Evolutionary conservation across 2,329 filamentous ascomycete genomes (phyloP).

Genomic region (Scedosporium dehoogii): DNA sequence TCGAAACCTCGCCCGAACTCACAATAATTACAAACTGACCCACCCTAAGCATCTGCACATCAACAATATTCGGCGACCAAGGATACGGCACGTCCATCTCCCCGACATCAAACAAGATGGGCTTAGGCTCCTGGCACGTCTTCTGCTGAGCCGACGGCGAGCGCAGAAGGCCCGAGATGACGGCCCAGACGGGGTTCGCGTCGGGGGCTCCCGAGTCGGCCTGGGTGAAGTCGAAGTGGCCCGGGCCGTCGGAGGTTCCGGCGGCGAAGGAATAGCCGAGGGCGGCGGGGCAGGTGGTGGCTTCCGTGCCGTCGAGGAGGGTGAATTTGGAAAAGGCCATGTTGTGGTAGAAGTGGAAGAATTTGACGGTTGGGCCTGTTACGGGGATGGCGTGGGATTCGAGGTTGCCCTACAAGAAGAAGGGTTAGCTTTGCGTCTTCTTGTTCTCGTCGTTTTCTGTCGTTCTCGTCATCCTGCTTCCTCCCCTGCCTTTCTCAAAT

Average conservation of each 20-base stretch:
- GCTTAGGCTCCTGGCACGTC: slow-evolving; percentile 70
- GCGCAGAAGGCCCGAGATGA: slow-evolving; percentile 62
- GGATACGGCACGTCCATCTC: slow-evolving; percentile 64
- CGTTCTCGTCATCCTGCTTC: not conserved
- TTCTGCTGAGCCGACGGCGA: slow-evolving; percentile 59
- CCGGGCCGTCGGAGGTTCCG: slow-evolving; percentile 81
- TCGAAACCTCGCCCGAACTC: slow-evolving; percentile 79
- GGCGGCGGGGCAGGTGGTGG: slow-evolving; percentile 72
- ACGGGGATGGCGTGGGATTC: slow-evolving; percentile 37
- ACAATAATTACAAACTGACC: slow-evolving; percentile 79
- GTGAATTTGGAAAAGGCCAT: slow-evolving; percentile 64
- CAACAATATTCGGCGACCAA: slow-evolving; percentile 84
- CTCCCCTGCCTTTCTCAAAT: not conserved
- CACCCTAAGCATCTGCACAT: slow-evolving; percentile 73
- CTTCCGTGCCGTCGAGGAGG: slow-evolving; percentile 60
- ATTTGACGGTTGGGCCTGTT: slow-evolving; percentile 56
- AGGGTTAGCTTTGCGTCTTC: not conserved
- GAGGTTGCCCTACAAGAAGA: slow-evolving; percentile 38
- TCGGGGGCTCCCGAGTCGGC: slow-evolving; percentile 61
- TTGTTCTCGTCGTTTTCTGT: slow-evolving; percentile 1
- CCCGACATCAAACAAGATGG: slow-evolving; percentile 78
- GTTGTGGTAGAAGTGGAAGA: slow-evolving; percentile 73
- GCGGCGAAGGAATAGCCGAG: slow-evolving; percentile 85
- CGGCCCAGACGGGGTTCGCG: slow-evolving; percentile 65
- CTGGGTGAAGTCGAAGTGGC: slow-evolving; percentile 83